These are phyloP conservation scores for Talaromyces ruber DNA, from an alignment of 495 filamentous ascomycete genomes.

Conservation along the genomic window DNA sequence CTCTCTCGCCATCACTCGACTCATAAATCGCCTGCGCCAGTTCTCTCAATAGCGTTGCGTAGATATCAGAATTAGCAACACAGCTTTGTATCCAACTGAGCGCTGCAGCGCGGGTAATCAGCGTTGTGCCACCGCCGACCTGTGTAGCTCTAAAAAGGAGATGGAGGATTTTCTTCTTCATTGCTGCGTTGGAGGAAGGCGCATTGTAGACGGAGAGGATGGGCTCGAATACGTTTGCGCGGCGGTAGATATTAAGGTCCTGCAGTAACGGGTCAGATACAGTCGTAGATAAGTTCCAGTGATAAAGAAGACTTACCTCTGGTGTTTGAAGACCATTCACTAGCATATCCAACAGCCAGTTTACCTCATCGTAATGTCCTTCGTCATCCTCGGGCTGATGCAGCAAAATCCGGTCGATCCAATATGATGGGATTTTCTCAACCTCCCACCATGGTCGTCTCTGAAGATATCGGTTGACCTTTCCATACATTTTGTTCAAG, in stretches of 20 bases:
- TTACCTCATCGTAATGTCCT: slow-evolving; percentile 63
- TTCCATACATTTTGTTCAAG: slow-evolving; percentile 74
- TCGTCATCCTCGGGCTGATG: slow-evolving; percentile 65
- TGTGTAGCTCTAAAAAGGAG: slow-evolving; percentile 64
- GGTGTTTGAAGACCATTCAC: slow-evolving; percentile 57
- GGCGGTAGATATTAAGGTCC: slow-evolving; percentile 80
- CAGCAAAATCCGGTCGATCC: slow-evolving; percentile 63
- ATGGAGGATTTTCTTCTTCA: slow-evolving; percentile 60
- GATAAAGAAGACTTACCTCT: slow-evolving; percentile 25
- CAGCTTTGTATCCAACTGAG: slow-evolving; percentile 70
- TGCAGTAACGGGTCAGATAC: slow-evolving; percentile 11
- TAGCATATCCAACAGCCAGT: slow-evolving; percentile 75
- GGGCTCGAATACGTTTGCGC: slow-evolving; percentile 69
- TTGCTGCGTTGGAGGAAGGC: slow-evolving; percentile 46
- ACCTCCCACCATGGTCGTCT: slow-evolving; percentile 65
- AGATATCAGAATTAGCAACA: slow-evolving; percentile 29
- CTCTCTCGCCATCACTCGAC: slow-evolving; percentile 58
- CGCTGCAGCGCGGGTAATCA: slow-evolving; percentile 77
- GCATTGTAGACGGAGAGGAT: slow-evolving; percentile 64
- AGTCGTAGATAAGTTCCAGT: background rate
- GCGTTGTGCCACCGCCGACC: slow-evolving; percentile 73
- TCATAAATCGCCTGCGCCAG: slow-evolving; percentile 57
- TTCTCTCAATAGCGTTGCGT: slow-evolving; percentile 44
- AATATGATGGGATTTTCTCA: slow-evolving; percentile 62
- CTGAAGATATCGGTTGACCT: slow-evolving; percentile 78